Evolutionary conservation across 1,139 yeast genomes (phyloP), one percentile per base, ranked within the genome.

Genomic region (Nakaseomyces uthaithaninus): DNA sequence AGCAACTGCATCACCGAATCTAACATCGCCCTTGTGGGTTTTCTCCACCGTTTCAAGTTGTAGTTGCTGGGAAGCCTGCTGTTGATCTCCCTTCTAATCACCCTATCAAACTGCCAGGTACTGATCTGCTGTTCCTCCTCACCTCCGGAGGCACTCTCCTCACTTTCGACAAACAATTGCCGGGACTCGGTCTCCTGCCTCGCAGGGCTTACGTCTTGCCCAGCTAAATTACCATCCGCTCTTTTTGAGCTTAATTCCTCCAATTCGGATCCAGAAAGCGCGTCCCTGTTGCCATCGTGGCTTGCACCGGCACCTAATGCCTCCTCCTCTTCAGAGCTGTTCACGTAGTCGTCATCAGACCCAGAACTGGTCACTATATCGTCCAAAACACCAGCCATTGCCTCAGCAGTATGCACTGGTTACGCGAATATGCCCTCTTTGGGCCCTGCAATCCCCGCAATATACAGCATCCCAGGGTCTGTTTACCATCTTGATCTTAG

Each of bases 51-150:
- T 35, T 46, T 46, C 16, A 49, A 40, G 28, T 45, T 47, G 40
- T 53, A 47, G 27, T 44, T 48, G 20, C 45, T 43, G 16, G 56
- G 55, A 28, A 55, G 30, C 27, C 48, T 43, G n/a, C 48, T 47
- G 34, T 44, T 42, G 33, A 51, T 53, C 36, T 45, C 50, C 23
- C 39, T 40, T 15, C 49, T 43, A 30, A 55, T 48, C n/a, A 48
- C 42, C 31, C 43, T 45, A 24, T 45, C 47, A 37, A 55, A 51
- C 23, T 55, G 57, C 60, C 60, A 55, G 10, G 54, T 52, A 26
- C 18, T 36, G 8, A 7, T n/a, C n/a, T 12, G 7, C 25, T 31
- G n/a, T 4, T 6, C 12, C 4, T 25, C 27, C 8, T 10, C 27
- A n/a, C 12, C 27, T 8, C 27, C 27, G 12, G 12, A 16, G 14